A percentile compares a stretch with the other conserved stretches of the same genome.
These are phyloP conservation scores for Bonia amplexicaulis DNA, from an alignment of 176 grass and related monocot species.

Conservation along the genomic window DNA sequence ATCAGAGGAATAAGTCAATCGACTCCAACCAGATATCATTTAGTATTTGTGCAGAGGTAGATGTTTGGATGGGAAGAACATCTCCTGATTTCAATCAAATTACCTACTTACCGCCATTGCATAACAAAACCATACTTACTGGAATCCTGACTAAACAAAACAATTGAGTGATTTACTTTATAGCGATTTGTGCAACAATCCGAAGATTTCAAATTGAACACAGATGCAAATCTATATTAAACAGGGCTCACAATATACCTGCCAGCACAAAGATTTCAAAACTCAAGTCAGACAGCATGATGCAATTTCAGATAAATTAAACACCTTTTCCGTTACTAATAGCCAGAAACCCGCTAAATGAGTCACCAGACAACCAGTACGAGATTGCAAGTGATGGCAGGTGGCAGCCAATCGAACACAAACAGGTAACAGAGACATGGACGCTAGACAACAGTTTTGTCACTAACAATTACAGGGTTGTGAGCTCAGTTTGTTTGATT, in stretches of 20 bases:
- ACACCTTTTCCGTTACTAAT: background rate
- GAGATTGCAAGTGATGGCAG: background rate
- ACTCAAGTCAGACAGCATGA: background rate
- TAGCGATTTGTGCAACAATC: too few relatives aligned
- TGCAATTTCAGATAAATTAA: background rate
- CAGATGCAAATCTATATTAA: background rate
- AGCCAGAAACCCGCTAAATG: background rate
- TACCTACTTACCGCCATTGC: background rate
- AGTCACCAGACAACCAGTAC: conserved; percentile 4
- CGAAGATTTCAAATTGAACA: background rate
- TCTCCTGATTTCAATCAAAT: background rate
- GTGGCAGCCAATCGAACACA: background rate
- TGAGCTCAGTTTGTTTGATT: conserved; percentile 7
- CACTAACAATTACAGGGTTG: conserved; percentile 24
- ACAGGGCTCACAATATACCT: background rate
- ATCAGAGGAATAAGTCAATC: background rate
- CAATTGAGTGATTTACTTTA: background rate
- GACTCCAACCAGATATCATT: background rate
- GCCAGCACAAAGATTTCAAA: background rate
- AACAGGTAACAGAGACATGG: background rate
- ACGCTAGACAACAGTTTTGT: conserved; percentile 21
- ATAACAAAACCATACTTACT: background rate
- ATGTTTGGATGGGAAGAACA: background rate
- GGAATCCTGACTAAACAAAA: background rate
- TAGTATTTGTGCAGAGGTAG: background rate